These are phyloP conservation scores for Dipteronia sinensis DNA, from an alignment of 345 rosid genomes.

Conservation along the genomic window DNA sequence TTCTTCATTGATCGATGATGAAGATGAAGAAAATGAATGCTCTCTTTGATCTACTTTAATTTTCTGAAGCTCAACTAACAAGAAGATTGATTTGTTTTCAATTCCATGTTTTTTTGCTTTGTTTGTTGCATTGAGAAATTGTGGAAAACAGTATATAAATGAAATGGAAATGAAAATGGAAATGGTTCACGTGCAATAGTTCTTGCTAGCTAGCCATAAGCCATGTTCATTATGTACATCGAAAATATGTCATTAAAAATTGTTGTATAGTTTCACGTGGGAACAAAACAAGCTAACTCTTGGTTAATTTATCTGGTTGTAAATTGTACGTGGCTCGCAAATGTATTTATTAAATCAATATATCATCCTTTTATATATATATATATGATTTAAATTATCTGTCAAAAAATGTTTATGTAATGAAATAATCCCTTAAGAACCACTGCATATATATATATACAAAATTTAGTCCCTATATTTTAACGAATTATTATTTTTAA, in stretches of 20 bases:
- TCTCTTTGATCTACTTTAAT: conserved; percentile 4
- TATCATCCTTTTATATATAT: no score
- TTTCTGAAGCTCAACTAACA: conserved; percentile 10
- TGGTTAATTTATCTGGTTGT: not conserved
- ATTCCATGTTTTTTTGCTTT: not conserved
- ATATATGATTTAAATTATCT: no score
- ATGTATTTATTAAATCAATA: no score
- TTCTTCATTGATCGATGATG: conserved; percentile 78
- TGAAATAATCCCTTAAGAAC: no score
- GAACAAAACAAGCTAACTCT: not conserved
- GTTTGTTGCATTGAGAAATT: not conserved
- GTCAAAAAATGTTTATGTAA: no score
- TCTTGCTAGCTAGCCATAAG: not conserved
- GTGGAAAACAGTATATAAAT: not conserved
- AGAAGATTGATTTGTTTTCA: not conserved
- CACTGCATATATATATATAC: no score
- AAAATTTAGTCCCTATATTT: no score
- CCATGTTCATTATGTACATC: no score
- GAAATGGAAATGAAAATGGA: not conserved
- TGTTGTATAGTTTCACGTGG: conserved; percentile 8
- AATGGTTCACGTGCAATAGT: conserved; percentile 15
- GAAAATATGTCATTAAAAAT: not conserved
- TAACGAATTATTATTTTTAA: no score
- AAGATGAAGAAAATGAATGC: conserved; percentile 23
- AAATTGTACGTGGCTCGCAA: not conserved